Percentiles rank a stretch among this genome's conserved stretches.
Evolutionary conservation across 805 yeast genomes (phyloP).

Genomic region (Candida loeiensis): DNA sequence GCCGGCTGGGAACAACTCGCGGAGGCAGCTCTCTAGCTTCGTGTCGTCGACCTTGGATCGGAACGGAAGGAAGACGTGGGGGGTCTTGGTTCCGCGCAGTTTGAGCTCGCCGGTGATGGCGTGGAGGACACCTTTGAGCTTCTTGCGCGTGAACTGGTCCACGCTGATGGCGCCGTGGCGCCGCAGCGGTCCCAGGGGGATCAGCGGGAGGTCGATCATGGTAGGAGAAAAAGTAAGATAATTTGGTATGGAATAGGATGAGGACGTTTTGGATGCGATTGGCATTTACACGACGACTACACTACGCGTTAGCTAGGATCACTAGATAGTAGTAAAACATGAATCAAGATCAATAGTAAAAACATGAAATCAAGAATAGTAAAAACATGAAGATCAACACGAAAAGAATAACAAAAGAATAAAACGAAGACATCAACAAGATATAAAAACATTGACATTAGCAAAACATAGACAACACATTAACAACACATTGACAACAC

Average conservation of each 20-base stretch:
- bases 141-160: constrained; percentile 55
- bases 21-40: constrained; percentile 55
- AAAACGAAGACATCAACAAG: too few relatives aligned
- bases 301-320: too few relatives aligned
- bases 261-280: neutral
- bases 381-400: too few relatives aligned
- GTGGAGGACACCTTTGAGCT: constrained; percentile 66
- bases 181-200: neutral
- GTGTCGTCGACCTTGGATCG: constrained; percentile 65
- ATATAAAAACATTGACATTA: too few relatives aligned
- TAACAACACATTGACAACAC: too few relatives aligned
- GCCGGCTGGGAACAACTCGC: constrained; percentile 57
- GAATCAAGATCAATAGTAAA: too few relatives aligned
- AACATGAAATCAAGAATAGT: too few relatives aligned
- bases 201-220: constrained; percentile 1
- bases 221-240: too few relatives aligned
- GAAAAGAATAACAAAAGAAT: too few relatives aligned
- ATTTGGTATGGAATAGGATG: neutral
- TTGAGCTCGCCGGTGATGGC: constrained; percentile 70
- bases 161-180: constrained; percentile 12
- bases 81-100: constrained; percentile 64
- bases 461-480: too few relatives aligned
- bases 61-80: constrained; percentile 73
- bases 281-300: too few relatives aligned
- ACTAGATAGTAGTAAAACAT: too few relatives aligned